Evolutionary conservation across 371 early-diverging fungal species (phyloP).

Genomic region (Umbelopsis sp.): DNA sequence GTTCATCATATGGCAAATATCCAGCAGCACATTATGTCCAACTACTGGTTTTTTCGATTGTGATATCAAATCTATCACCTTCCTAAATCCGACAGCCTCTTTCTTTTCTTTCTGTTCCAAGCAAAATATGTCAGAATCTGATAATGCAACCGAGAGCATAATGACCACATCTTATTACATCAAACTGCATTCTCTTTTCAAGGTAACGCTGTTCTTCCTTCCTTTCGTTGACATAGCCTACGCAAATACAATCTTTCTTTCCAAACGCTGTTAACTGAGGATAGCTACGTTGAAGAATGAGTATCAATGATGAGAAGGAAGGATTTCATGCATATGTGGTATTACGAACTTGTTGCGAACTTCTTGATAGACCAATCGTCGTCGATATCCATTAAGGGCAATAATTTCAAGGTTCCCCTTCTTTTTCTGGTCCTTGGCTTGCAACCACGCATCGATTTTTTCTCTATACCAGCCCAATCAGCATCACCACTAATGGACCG

Average conservation of each 20-base stretch:
- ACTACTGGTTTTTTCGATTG: constrained; percentile 71
- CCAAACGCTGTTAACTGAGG: constrained; percentile 51
- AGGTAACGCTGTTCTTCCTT: constrained; percentile 36
- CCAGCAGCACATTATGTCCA: constrained; percentile 87
- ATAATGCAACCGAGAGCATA: neutral
- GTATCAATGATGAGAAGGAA: neutral
- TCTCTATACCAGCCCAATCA: constrained; percentile 27
- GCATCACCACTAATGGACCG: neutral
- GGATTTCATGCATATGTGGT: neutral
- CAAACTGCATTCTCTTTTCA: constrained; percentile 37
- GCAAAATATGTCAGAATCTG: neutral
- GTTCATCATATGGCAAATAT: constrained; percentile 73
- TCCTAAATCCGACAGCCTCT: constrained; percentile 74
- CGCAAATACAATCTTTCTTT: constrained; percentile 42
- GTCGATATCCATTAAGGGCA: constrained; percentile 60
- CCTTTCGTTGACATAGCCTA: constrained; percentile 43
- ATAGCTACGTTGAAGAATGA: constrained; percentile 27
- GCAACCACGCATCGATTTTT: constrained; percentile 54
- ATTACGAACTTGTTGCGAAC: constrained; percentile 54
- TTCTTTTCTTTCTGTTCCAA: constrained; percentile 53
- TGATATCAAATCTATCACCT: constrained; percentile 77
- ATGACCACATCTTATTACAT: constrained; percentile 21
- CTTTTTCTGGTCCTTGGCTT: constrained; percentile 33
- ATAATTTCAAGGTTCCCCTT: constrained; percentile 51
- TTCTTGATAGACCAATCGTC: constrained; percentile 72